A percentile compares a stretch with the other conserved stretches of the same genome.
These are phyloP conservation scores for Lipomyces anomalus DNA, from an alignment of 805 yeast species.

Conservation along the genomic window DNA sequence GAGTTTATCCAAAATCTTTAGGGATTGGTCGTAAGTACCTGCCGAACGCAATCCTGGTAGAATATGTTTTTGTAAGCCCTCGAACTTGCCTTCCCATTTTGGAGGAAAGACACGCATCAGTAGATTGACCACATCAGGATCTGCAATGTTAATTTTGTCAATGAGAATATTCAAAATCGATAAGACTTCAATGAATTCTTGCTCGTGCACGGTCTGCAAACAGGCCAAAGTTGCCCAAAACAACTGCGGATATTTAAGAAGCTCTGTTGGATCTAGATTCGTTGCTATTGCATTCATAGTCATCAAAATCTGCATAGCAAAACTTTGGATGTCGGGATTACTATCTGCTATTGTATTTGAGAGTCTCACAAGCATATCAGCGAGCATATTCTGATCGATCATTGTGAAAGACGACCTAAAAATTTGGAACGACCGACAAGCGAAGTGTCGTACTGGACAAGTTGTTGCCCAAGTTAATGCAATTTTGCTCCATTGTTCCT, in stretches of 20 bases:
- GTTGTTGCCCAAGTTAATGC: slow-evolving; percentile 94
- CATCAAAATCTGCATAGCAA: slow-evolving; percentile 95
- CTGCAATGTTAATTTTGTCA: slow-evolving; percentile 77
- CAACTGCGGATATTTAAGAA: slow-evolving; percentile 84
- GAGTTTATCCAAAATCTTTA: slow-evolving; percentile 66
- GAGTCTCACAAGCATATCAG: slow-evolving; percentile 88
- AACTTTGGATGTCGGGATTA: slow-evolving; percentile 85
- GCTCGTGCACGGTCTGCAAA: slow-evolving; percentile 81
- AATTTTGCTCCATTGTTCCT: slow-evolving; percentile 76
- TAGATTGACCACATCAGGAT: slow-evolving; percentile 79
- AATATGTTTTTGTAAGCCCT: slow-evolving; percentile 75
- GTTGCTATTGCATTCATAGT: slow-evolving; percentile 89
- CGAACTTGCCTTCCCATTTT: slow-evolving; percentile 91
- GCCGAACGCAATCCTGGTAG: slow-evolving; percentile 80
- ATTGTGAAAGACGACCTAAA: slow-evolving; percentile 78
- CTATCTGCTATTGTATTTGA: slow-evolving; percentile 92
- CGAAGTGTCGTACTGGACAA: slow-evolving; percentile 94
- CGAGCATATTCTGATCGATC: slow-evolving; percentile 79
- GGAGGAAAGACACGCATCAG: slow-evolving; percentile 84
- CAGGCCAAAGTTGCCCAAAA: slow-evolving; percentile 96
- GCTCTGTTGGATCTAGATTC: slow-evolving; percentile 67
- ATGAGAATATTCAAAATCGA: slow-evolving; percentile 77
- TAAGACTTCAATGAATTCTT: slow-evolving; percentile 82
- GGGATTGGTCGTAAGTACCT: slow-evolving; percentile 69
- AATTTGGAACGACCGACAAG: slow-evolving; percentile 92